phyloP scores from a whole-genome alignment of 2,329 filamentous ascomycete species.

The Penicillium sp. region DNA sequence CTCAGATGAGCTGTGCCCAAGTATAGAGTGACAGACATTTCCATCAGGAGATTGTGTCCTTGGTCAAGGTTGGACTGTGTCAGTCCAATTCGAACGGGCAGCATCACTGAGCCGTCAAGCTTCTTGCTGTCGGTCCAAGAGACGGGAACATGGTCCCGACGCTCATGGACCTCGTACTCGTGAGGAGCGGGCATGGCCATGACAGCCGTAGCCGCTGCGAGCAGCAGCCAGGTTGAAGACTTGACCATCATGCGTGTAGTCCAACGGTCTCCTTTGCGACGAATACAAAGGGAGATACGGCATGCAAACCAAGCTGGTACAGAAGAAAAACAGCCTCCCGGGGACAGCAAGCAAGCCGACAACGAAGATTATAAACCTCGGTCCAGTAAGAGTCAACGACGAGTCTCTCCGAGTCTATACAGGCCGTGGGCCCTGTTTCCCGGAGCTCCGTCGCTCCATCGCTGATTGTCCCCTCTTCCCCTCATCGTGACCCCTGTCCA shows the following conservation, averaged over 20 bases:
- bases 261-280: too few species aligned
- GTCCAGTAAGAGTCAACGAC: too few species aligned
- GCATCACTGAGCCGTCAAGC: conserved; percentile 14
- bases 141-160: conserved; percentile 22
- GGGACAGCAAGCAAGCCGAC: too few species aligned
- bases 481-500: too few species aligned
- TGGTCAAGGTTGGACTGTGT: conserved; percentile 24
- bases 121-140: conserved; percentile 25
- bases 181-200: conserved; percentile 20
- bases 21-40: conserved; percentile 20
- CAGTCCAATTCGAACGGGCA: conserved; percentile 25
- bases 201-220: conserved; percentile 15
- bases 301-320: not conserved
- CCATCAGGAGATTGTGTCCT: conserved; percentile 27
- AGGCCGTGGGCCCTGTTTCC: too few species aligned
- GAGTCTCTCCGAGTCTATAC: too few species aligned
- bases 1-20: not conserved
- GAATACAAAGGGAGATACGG: too few species aligned
- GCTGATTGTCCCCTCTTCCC: not conserved
- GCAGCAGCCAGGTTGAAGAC: conserved; percentile 18
- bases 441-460: not conserved
- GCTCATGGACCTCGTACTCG: conserved; percentile 28
- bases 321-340: too few species aligned
- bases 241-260: conserved; percentile 17
- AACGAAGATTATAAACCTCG: too few species aligned